Percentiles rank a stretch among this genome's conserved stretches.
These are phyloP conservation scores for Brassica balearica DNA, from an alignment of 441 rosid genomes.

Conservation along the genomic window DNA sequence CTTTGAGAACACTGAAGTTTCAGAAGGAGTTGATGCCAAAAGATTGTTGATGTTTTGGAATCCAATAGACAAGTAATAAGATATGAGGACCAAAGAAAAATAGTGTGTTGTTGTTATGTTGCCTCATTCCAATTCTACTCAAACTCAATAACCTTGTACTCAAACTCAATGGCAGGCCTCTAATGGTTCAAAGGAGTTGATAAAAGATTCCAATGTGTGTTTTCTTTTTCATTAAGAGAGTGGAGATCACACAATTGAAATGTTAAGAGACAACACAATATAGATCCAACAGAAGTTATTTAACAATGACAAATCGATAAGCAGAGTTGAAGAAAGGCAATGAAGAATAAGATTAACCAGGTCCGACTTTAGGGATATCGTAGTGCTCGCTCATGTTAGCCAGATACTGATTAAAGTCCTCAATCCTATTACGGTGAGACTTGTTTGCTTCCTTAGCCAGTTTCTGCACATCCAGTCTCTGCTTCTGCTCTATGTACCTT, in stretches of 20 bases:
- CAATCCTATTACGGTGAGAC: constrained; percentile 72
- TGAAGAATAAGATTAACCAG: constrained; percentile 47
- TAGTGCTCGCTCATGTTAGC: constrained; percentile 79
- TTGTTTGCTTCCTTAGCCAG: constrained; percentile 64
- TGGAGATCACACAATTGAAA: neutral
- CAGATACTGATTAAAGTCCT: constrained; percentile 33
- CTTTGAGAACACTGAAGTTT: neutral
- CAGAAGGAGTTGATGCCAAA: no score
- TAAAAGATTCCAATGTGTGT: neutral
- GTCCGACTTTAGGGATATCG: constrained; percentile 76
- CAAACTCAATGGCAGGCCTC: neutral
- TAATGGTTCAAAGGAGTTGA: neutral
- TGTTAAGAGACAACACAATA: no score
- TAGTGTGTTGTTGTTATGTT: no score
- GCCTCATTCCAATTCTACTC: neutral
- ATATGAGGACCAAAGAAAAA: neutral
- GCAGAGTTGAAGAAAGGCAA: constrained; percentile 22
- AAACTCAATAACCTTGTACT: no score
- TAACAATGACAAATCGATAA: constrained; percentile 6
- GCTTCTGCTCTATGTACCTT: constrained; percentile 65
- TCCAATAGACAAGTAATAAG: no score
- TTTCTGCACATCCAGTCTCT: constrained; percentile 58
- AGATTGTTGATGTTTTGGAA: no score
- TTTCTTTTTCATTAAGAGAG: neutral
- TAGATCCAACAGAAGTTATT: no score